Conservation (phyloP, 2,329 filamentous ascomycete species). For the Pestalotiopsis sp. region DNA sequence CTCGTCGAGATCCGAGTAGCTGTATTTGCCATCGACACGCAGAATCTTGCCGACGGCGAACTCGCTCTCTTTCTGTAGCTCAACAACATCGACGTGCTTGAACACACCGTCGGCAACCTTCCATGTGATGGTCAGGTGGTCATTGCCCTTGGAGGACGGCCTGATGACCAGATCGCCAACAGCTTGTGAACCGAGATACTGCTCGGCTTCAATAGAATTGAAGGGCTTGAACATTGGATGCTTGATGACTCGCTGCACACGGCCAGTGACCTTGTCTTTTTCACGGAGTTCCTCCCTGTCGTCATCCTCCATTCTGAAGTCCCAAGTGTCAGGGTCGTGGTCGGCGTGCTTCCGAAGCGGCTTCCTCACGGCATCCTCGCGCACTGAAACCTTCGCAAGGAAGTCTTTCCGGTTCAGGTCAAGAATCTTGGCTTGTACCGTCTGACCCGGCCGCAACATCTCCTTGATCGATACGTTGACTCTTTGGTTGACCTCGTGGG, state of each 20-base stretch:
- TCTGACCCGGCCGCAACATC: constrained; percentile 79
- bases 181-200: constrained; percentile 85
- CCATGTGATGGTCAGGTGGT: constrained; percentile 96
- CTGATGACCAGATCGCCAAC: constrained; percentile 92
- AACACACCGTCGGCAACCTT: constrained; percentile 97
- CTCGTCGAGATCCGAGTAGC: constrained; percentile 94
- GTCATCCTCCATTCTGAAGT: constrained; percentile 76
- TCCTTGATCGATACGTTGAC: constrained; percentile 67
- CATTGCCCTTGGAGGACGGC: constrained; percentile 91
- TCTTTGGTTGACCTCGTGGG: constrained; percentile 78
- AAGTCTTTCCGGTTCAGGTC: constrained; percentile 88
- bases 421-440: constrained; percentile 83
- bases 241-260: constrained; percentile 93
- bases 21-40: constrained; percentile 85
- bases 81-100: constrained; percentile 95
- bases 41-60: constrained; percentile 89
- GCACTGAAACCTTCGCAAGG: constrained; percentile 79
- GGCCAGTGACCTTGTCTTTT: constrained; percentile 83
- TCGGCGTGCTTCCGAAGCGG: constrained; percentile 73
- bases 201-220: constrained; percentile 89
- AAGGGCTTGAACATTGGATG: constrained; percentile 95
- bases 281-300: constrained; percentile 84
- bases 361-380: constrained; percentile 77
- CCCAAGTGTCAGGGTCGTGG: constrained; percentile 82
- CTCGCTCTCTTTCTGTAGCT: constrained; percentile 95